Evolutionary conservation across 1,284 basidiomycete species (phyloP).

Genomic region (Fomitopsis schrenkii): DNA sequence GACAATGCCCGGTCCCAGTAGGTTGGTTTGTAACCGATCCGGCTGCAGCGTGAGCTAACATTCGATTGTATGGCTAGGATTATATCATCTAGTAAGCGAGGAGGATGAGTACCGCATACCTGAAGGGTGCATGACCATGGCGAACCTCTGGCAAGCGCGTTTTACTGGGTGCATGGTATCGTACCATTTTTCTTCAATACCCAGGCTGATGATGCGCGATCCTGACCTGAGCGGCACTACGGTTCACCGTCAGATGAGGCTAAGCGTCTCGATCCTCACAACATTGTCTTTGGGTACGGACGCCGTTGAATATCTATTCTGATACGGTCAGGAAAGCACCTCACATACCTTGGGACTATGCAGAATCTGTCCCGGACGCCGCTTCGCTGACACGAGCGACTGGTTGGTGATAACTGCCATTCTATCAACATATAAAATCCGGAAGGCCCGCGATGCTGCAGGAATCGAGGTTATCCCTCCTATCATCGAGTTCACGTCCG

Average conservation of each 20-base stretch:
- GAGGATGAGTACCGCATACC: constrained; percentile 12
- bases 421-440: neutral
- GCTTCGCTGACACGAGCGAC: constrained; percentile 1
- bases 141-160: constrained; percentile 11
- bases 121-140: constrained; percentile 9
- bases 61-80: neutral
- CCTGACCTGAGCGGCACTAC: constrained; percentile 35
- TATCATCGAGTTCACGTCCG: neutral
- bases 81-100: constrained; percentile 6
- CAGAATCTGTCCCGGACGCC: constrained; percentile 2
- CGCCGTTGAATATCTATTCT: neutral
- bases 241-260: constrained; percentile 1
- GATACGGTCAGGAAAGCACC: neutral
- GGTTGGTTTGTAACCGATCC: neutral
- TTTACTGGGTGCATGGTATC: no score
- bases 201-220: constrained; percentile 40
- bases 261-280: neutral
- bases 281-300: neutral
- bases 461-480: neutral
- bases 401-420: constrained; percentile 2
- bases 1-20: neutral
- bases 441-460: neutral
- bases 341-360: neutral
- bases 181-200: neutral
- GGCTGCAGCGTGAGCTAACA: neutral